A percentile compares a stretch with the other conserved stretches of the same genome.
Conservation (phyloP, 177 flowering plant genomes). For the Vitis hybrid region DNA sequence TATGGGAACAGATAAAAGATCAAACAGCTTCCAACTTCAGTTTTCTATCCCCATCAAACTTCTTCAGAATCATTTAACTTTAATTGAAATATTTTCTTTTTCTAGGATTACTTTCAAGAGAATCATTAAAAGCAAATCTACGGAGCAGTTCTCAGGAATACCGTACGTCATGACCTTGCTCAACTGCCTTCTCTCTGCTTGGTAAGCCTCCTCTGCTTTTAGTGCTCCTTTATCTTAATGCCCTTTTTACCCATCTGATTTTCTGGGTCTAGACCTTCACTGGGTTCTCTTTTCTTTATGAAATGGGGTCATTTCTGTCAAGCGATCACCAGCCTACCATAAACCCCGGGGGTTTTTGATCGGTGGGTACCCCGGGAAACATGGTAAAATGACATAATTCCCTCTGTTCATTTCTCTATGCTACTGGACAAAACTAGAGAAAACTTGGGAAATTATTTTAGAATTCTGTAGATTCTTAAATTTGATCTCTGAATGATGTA, state of each 20-base stretch:
- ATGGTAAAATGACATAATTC: too few relatives aligned
- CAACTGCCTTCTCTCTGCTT: constrained; percentile 84
- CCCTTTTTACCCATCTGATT: not conserved
- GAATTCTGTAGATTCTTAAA: too few relatives aligned
- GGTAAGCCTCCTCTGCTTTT: constrained; percentile 34
- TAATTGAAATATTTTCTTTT: not conserved
- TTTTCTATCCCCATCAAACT: too few relatives aligned
- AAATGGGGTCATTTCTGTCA: too few relatives aligned
- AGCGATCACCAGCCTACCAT: too few relatives aligned
- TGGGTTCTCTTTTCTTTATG: not conserved
- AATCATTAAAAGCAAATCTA: constrained; percentile 59
- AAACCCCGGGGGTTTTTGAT: not conserved
- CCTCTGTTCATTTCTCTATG: too few relatives aligned
- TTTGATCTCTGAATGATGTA: too few relatives aligned
- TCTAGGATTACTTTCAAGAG: constrained; percentile 76
- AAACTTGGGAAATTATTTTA: too few relatives aligned
- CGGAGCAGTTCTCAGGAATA: constrained; percentile 83
- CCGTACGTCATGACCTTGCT: constrained; percentile 83
- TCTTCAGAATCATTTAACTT: too few relatives aligned
- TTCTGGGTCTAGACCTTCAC: not conserved
- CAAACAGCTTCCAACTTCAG: too few relatives aligned
- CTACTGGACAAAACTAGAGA: too few relatives aligned
- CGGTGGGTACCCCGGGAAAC: not conserved
- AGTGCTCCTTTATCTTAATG: not conserved
- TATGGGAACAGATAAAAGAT: too few relatives aligned